These are phyloP conservation scores for Capsicum pubescens DNA, from an alignment of 257 asterid genomes.

Conservation along the genomic window DNA sequence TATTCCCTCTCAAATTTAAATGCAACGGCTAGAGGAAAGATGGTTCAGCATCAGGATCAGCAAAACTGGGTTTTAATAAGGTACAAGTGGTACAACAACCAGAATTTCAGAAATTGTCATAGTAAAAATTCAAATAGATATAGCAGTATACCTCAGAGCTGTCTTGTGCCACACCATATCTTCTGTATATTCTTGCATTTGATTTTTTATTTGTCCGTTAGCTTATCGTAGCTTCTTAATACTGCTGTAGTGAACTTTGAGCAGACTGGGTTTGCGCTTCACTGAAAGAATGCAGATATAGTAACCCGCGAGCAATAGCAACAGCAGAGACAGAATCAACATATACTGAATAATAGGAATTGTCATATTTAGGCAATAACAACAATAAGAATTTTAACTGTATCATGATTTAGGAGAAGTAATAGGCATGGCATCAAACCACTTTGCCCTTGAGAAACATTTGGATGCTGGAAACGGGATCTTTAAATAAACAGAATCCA, in stretches of 20 bases:
- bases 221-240: background rate
- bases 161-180: background rate
- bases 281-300: background rate
- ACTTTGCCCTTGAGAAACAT: background rate
- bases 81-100: background rate
- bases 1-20: background rate
- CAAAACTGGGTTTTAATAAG: background rate
- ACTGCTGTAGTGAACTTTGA: background rate
- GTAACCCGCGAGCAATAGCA: background rate
- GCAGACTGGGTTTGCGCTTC: background rate
- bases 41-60: slow-evolving; percentile 15
- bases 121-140: background rate
- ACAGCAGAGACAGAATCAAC: background rate
- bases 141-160: slow-evolving; percentile 6
- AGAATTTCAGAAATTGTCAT: background rate
- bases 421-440: background rate
- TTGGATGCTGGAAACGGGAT: slow-evolving; percentile 12
- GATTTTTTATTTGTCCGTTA: background rate
- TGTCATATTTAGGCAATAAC: background rate
- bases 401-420: background rate
- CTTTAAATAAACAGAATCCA: background rate
- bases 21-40: background rate
- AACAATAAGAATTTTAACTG: background rate
- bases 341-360: background rate
- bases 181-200: background rate